Percentiles rank a stretch among this genome's conserved stretches.
phyloP scores from a whole-genome alignment of 768 basidiomycete species.

The Auricularia sp. region DNA sequence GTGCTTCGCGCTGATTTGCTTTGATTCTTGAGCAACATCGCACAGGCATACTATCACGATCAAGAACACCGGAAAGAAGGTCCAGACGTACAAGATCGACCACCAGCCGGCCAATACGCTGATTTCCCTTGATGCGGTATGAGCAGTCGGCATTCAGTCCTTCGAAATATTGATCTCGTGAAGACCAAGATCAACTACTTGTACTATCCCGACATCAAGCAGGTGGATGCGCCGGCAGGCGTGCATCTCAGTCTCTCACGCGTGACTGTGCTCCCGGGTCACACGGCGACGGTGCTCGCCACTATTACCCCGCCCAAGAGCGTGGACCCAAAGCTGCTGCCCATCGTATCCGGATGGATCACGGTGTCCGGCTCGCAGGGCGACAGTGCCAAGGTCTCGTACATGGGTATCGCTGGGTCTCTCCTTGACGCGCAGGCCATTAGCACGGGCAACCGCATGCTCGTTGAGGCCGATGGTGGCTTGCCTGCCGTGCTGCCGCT shows the following conservation, averaged over 20 bases:
- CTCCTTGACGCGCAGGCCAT: conserved; percentile 40
- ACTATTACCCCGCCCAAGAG: conserved; percentile 37
- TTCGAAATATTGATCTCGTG: neutral
- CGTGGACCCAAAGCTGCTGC: conserved; percentile 33
- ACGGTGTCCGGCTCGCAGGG: conserved; percentile 19
- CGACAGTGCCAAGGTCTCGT: conserved; percentile 28
- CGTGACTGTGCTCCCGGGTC: conserved; percentile 36
- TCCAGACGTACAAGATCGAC: conserved; percentile 35
- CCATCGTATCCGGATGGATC: conserved; percentile 54
- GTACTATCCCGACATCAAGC: conserved; percentile 37
- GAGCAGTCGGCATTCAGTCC: too few relatives aligned
- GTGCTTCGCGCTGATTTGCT: too few relatives aligned
- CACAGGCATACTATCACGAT: conserved; percentile 21
- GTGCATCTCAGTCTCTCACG: conserved; percentile 35
- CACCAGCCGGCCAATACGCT: conserved; percentile 53
- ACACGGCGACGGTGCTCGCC: conserved; percentile 30
- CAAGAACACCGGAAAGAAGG: conserved; percentile 35
- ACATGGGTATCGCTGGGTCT: conserved; percentile 32
- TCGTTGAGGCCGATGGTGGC: neutral
- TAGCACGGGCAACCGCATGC: conserved; percentile 24
- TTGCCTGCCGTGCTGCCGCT: neutral
- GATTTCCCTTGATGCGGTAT: conserved; percentile 18
- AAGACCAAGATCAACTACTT: conserved; percentile 33
- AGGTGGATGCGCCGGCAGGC: conserved; percentile 33
- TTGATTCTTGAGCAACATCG: too few relatives aligned